Percentiles rank a stretch among this genome's conserved stretches.
phyloP scores from a whole-genome alignment of 2,329 filamentous ascomycete species.

The Lithohypha guttulata region DNA sequence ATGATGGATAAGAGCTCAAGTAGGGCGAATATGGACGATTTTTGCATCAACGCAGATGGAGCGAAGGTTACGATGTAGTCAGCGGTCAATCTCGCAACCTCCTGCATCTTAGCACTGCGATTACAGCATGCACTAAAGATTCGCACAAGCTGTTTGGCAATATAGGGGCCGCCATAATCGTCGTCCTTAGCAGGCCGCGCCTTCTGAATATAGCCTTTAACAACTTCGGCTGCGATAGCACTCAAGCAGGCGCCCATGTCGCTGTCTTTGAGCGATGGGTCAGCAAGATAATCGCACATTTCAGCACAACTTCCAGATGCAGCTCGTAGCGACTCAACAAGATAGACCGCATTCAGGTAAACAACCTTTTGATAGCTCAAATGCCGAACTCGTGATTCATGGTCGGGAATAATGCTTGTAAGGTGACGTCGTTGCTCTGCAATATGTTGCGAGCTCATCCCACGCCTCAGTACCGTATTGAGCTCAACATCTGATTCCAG shows the following conservation, averaged over 20 bases:
- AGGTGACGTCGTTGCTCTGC: slow-evolving; percentile 71
- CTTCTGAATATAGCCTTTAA: slow-evolving; percentile 68
- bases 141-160: slow-evolving; percentile 75
- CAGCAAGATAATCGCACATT: slow-evolving; percentile 84
- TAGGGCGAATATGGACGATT: slow-evolving; percentile 80
- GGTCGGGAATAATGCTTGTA: slow-evolving; percentile 60
- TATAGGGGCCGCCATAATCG: slow-evolving; percentile 78
- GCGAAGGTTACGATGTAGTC: slow-evolving; percentile 76
- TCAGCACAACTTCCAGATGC: slow-evolving; percentile 82
- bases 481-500: slow-evolving; percentile 94
- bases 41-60: slow-evolving; percentile 82
- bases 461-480: slow-evolving; percentile 82
- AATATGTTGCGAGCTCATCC: slow-evolving; percentile 68
- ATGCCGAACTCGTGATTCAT: slow-evolving; percentile 65
- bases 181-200: slow-evolving; percentile 61
- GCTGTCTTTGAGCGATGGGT: slow-evolving; percentile 63
- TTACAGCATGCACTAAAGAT: slow-evolving; percentile 89
- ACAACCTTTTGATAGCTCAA: slow-evolving; percentile 84
- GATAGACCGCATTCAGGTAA: slow-evolving; percentile 79
- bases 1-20: slow-evolving; percentile 85
- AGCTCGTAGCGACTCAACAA: slow-evolving; percentile 81
- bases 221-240: slow-evolving; percentile 54
- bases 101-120: slow-evolving; percentile 81
- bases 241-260: slow-evolving; percentile 53
- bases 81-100: slow-evolving; percentile 71